Evolutionary conservation across 805 yeast genomes (phyloP).

Genomic region (Starmerella sirachaensis): DNA sequence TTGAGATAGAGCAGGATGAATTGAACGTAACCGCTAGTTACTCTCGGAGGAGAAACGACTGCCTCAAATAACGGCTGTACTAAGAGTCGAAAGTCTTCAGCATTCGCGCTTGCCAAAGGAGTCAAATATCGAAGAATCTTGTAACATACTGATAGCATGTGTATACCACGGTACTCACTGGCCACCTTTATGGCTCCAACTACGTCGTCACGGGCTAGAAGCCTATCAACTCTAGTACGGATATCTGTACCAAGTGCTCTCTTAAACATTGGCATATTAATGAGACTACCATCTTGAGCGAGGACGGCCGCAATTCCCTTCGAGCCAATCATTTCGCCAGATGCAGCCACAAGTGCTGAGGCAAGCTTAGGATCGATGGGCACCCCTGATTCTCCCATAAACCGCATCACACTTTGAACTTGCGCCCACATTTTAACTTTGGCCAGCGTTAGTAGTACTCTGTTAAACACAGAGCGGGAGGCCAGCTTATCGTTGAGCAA

Average conservation of each 20-base stretch:
- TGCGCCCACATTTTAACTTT: constrained; percentile 6
- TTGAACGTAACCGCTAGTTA: constrained; percentile 5
- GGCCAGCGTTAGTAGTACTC: neutral
- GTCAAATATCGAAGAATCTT: neutral
- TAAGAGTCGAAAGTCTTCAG: neutral
- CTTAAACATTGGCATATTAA: constrained; percentile 5
- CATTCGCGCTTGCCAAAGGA: neutral
- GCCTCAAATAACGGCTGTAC: neutral
- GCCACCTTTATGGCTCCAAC: neutral
- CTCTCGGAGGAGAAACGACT: neutral
- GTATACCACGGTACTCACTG: constrained; percentile 1
- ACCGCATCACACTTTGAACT: constrained; percentile 1
- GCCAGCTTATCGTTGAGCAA: neutral
- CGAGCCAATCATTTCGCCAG: neutral
- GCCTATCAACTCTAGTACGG: neutral
- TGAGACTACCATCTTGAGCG: constrained; percentile 9
- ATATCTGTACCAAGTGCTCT: constrained; percentile 3
- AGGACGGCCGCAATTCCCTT: constrained; percentile 6
- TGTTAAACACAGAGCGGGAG: neutral
- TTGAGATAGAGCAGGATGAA: constrained; percentile 7
- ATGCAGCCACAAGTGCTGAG: constrained; percentile 2
- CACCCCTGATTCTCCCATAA: neutral
- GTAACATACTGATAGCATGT: constrained; percentile 5
- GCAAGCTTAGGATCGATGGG: constrained; percentile 3
- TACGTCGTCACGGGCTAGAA: neutral